phyloP scores from a whole-genome alignment of 345 rosid species.

The Brassica cretica region DNA sequence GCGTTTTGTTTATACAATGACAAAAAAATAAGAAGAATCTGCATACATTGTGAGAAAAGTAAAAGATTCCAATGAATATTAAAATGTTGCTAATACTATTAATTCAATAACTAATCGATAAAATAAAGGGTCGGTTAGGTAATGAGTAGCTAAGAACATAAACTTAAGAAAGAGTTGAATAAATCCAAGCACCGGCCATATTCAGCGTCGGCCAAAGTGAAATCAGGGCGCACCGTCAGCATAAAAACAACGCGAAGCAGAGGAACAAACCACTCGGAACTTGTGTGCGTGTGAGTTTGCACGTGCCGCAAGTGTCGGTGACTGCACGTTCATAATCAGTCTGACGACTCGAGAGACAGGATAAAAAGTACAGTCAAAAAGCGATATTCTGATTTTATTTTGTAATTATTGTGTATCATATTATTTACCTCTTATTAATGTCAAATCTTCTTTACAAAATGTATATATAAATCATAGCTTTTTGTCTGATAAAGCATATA shows the following conservation, averaged over 20 bases:
- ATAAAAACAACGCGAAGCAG: conserved; percentile 39
- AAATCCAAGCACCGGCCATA: conserved; percentile 37
- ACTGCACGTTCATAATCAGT: conserved; percentile 15
- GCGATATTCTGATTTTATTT: conserved; percentile 1
- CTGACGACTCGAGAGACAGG: conserved; percentile 18
- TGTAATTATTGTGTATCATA: not conserved
- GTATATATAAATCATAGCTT: not conserved
- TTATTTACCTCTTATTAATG: not conserved
- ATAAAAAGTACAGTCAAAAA: conserved; percentile 15
- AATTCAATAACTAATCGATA: conserved; percentile 15
- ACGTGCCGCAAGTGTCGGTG: conserved; percentile 52
- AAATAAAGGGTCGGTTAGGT: conserved; percentile 17
- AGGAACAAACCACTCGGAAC: conserved; percentile 25
- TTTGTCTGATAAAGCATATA: not conserved
- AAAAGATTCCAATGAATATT: conserved; percentile 12
- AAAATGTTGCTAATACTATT: not conserved
- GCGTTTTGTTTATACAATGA: conserved; percentile 17
- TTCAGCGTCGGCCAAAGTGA: conserved; percentile 30
- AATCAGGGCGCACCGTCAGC: conserved; percentile 38
- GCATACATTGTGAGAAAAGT: not conserved
- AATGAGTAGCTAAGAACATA: conserved; percentile 17
- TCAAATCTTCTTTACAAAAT: not conserved
- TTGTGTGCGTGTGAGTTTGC: conserved; percentile 30
- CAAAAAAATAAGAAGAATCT: conserved; percentile 5
- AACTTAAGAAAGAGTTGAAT: conserved; percentile 9